Base-by-base conservation (phyloP, 345 rosid genomes). In the Syzygium jambos region DNA sequence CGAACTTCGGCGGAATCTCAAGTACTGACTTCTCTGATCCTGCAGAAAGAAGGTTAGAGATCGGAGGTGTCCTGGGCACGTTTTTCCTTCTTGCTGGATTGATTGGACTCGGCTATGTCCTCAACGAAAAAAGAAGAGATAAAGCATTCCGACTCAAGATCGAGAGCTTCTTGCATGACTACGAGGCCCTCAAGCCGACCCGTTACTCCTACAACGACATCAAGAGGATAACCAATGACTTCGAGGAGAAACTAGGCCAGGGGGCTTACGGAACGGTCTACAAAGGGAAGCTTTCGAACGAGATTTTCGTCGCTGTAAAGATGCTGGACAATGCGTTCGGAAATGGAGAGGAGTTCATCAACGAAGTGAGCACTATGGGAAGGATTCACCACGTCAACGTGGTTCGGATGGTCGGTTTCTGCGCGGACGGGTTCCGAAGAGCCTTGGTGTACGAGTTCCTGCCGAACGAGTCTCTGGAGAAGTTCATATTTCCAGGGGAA, bases 321-420 rank as follows among this genome's bases (percentile, higher is more conserved):
- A 85, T 89, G n/a, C 88, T 86, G 17, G 53, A 88, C 56, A 88
- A 85, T 29, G 84, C 87, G 6, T 83, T 17, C 4, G 89, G 86
- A 1, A 73, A 88, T 16, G 89, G 88, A 43, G 88, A 88, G 61
- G 86, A 89, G 53, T 90, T 90, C 83, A 89, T 86, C 87, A 85
- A 89, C 51, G 92, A 90, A 80, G 88, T 89, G 5, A 52, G 82
- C 29, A 89, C 90, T 4, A 91, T 91, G 27, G 91, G 92, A 2
- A 83, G 85, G 68, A 90, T 90, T 86, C 89, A 90, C 63, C 90
- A 90, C 84, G 87, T 87, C 25, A 90, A 90, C 59, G 89, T 90
- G 30, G 89, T 86, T 22, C 65, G 84, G n/a, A 84, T 89, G 85
- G 78, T 86, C 2, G 92, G 92, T 4, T 90, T 88, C 27, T 91